Percentiles rank a stretch among this genome's conserved stretches.
Conservation (phyloP, 2,329 filamentous ascomycete genomes). For the Colletotrichum chlorophyti region DNA sequence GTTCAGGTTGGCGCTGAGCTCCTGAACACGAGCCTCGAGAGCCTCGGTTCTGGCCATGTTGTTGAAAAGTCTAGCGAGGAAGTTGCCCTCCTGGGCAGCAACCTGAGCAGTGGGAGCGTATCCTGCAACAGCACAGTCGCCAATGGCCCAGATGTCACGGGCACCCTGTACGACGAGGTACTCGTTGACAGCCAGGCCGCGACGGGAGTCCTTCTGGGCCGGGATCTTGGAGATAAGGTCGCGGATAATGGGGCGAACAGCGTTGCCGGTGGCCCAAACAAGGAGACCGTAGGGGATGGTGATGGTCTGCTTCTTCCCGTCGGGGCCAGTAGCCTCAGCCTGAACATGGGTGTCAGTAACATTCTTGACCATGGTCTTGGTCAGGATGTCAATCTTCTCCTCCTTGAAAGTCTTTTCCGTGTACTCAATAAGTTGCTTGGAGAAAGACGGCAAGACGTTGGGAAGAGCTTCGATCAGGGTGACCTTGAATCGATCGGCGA, state of each 20-base stretch:
- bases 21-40: slow-evolving; percentile 77
- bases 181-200: slow-evolving; percentile 96
- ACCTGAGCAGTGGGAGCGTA: slow-evolving; percentile 98
- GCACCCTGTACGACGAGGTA: slow-evolving; percentile 98
- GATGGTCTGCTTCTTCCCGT: slow-evolving; percentile 83
- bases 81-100: slow-evolving; percentile 91
- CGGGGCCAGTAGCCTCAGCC: slow-evolving; percentile 81
- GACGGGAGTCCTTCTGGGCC: slow-evolving; percentile 92
- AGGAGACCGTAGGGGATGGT: slow-evolving; percentile 92
- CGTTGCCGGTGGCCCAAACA: slow-evolving; percentile 98
- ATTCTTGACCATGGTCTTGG: slow-evolving; percentile 99
- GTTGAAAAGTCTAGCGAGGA: slow-evolving; percentile 96
- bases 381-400: slow-evolving; percentile 96
- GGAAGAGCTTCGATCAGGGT: slow-evolving; percentile 97
- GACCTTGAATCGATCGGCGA: slow-evolving; percentile 93
- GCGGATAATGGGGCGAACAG: slow-evolving; percentile 85
- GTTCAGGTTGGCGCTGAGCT: slow-evolving; percentile 70
- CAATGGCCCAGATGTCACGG: slow-evolving; percentile 97
- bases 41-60: slow-evolving; percentile 95
- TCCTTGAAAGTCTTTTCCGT: slow-evolving; percentile 99
- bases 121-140: slow-evolving; percentile 96
- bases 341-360: slow-evolving; percentile 93
- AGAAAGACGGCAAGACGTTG: slow-evolving; percentile 97
- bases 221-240: slow-evolving; percentile 93
- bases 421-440: slow-evolving; percentile 98